Percentiles rank a stretch among this genome's conserved stretches.
Evolutionary conservation across 1,139 yeast genomes (phyloP).

Genomic region (Debaryomyces robertsiae): DNA sequence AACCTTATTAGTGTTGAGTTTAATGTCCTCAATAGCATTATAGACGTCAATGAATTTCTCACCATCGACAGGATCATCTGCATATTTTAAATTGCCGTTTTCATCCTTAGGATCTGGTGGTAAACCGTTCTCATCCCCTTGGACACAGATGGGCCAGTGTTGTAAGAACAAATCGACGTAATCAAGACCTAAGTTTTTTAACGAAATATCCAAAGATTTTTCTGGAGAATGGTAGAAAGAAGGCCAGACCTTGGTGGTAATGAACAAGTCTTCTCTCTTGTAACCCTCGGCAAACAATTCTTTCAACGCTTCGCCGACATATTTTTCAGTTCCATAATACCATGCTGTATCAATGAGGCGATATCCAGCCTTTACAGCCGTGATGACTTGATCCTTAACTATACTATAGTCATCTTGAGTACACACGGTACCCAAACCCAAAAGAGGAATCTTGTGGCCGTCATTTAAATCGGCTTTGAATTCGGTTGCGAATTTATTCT

Average conservation of each 20-base stretch:
- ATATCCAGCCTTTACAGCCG: conserved; percentile 45
- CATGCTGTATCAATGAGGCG: conserved; percentile 48
- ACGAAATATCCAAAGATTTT: conserved; percentile 38
- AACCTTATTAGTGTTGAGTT: conserved; percentile 30
- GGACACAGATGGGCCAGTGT: conserved; percentile 59
- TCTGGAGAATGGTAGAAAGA: conserved; percentile 41
- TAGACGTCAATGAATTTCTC: conserved; percentile 49
- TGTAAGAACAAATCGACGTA: conserved; percentile 61
- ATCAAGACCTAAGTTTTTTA: conserved; percentile 47
- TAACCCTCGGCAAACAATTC: conserved; percentile 50
- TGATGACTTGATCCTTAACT: conserved; percentile 38
- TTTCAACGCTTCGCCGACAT: conserved; percentile 52
- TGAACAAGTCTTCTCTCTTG: conserved; percentile 58
- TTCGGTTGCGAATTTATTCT: conserved; percentile 23
- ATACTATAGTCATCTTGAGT: conserved; percentile 32
- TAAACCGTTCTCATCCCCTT: conserved; percentile 40
- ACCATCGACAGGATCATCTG: conserved; percentile 43
- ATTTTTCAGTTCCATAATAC: conserved; percentile 53
- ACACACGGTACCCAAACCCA: conserved; percentile 41
- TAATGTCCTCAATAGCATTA: conserved; percentile 47
- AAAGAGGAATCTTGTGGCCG: conserved; percentile 39
- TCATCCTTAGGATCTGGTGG: conserved; percentile 40
- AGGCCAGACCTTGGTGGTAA: conserved; percentile 66
- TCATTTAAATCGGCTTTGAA: conserved; percentile 29
- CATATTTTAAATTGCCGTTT: conserved; percentile 45